A percentile compares a stretch with the other conserved stretches of the same genome.
Evolutionary conservation across 2,329 filamentous ascomycete species (phyloP).

Genomic region (Pseudogymnoascus sp.): DNA sequence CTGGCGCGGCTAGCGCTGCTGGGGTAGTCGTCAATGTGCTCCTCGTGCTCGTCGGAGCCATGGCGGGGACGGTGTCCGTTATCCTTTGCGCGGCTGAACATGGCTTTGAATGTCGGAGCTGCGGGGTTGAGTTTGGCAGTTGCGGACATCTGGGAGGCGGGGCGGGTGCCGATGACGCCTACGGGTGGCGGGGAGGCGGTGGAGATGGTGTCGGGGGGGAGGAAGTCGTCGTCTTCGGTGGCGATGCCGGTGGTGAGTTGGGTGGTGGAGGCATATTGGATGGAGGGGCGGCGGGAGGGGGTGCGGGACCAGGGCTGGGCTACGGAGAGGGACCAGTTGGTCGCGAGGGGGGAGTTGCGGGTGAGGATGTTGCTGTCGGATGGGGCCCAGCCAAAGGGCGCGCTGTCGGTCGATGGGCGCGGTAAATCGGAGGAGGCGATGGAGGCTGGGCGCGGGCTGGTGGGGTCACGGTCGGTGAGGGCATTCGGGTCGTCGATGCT

Average conservation of each 20-base stretch:
- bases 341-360: constrained; percentile 41
- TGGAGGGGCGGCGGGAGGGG: constrained; percentile 71
- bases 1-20: constrained; percentile 9
- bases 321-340: constrained; percentile 40
- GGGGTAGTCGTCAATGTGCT: constrained; percentile 20
- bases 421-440: constrained; percentile 64
- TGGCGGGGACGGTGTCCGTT: background rate
- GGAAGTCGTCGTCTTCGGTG: constrained; percentile 56
- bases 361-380: constrained; percentile 40
- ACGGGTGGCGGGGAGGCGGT: constrained; percentile 49
- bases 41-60: background rate
- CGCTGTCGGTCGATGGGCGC: constrained; percentile 69
- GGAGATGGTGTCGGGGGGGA: constrained; percentile 47
- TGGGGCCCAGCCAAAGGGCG: constrained; percentile 61
- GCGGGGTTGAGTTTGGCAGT: constrained; percentile 67
- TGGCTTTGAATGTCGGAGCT: constrained; percentile 77
- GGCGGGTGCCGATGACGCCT: constrained; percentile 73
- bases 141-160: constrained; percentile 45
- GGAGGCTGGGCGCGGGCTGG: constrained; percentile 58
- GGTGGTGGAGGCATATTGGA: constrained; percentile 66
- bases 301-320: constrained; percentile 61
- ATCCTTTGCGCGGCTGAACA: constrained; percentile 46
- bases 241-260: constrained; percentile 52
- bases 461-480: constrained; percentile 46
- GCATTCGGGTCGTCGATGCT: constrained; percentile 35